Evolutionary conservation across 257 asterid genomes (phyloP), one percentile per base, ranked within the genome.

Genomic region (Nicotiana otophora): DNA sequence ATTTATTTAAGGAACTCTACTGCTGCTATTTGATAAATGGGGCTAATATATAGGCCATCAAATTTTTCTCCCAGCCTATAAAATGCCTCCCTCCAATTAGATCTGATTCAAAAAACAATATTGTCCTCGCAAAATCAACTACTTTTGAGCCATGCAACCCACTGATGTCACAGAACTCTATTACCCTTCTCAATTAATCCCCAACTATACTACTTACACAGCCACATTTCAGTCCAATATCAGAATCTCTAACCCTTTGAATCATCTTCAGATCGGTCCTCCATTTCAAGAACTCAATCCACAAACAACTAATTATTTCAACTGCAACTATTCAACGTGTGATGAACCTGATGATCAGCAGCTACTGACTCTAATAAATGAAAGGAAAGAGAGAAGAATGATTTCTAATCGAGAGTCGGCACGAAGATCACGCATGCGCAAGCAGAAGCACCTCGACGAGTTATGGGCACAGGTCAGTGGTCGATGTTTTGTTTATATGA

Each of bases 391-490:
- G 69, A 86, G 98, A 60, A 85, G 98, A 79, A 95, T 95, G 98
- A 92, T 95, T 30, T 93, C 98, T 4, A 95, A 95, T 86, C 76
- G 98, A 64, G 98, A 95, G 76, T 95, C 98, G 0, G 98, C 98
- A 2, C 82, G 98, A 8, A n/a, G 98, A 17, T 95, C 98, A 7
- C 97, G 98, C 78, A 95, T 95, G 98, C 93, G 98, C n/a, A 95
- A 95, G 82, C 98, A 93, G 75, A 95, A 90, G 88, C 98, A 93
- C 81, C 84, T 95, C 81, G 98, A 93, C 42, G 97, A 92, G 88
- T 97, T 95, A 0, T 92, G 98, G 95, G 90, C 98, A 1, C 98
- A 92, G 85, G 95, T 95, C 8, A 87, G 78, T 42, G 34, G 46
- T 39, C 46, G 10, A 39, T 39, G 10, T 39, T 66, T 66, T 7